Evolutionary conservation across 1,284 basidiomycete species (phyloP), one percentile per base, ranked within the genome.

Genomic region (Irpex rosettiformis): DNA sequence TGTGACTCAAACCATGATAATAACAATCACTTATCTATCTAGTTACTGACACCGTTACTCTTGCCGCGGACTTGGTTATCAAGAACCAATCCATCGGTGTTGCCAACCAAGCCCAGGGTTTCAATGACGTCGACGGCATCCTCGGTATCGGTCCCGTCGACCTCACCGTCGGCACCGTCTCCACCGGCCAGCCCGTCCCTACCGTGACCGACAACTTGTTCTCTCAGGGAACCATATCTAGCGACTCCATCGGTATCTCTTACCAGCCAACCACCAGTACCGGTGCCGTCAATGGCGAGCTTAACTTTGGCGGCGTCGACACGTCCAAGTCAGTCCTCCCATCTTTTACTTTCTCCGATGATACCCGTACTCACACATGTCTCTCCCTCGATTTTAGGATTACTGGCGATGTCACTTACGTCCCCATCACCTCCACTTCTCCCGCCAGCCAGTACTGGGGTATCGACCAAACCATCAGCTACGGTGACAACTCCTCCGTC

Each of bases 71-170:
- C 4, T 73, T 85, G 27, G 75, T 78, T 24, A 79, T 85, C 63
- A 52, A 66, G 30, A 62, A 75, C 21, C 84, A 86, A 68, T 76
- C 74, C 43, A 79, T 86, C 47, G 83, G 81, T 25, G 81, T 83
- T 24, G 79, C 82, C 1, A 69, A 64, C 16, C 67, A 55, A 1
- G 69, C 77, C 0, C 59, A 63, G 10, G 79, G 81, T 16, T 79
- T 85, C 64, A 25, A 56, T 6, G 72, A 62, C 13, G 69, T 80
- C 29, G 83, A 84, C 61, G 83, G 84, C 13, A 83, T 86, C 59
- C 72, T 84, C 28, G 84, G 83, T 65, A 73, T 83, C 22, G 82
- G 81, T 13, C 84, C 85, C 16, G 73, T 75, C 8, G 77, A 75
- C 65, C 72, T 86, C 55, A 84, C 83, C 5, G 1, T 58, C 11